Evolutionary conservation across 805 yeast genomes (phyloP), one percentile per base, ranked within the genome.

Genomic region (Yarrowia osloensis): DNA sequence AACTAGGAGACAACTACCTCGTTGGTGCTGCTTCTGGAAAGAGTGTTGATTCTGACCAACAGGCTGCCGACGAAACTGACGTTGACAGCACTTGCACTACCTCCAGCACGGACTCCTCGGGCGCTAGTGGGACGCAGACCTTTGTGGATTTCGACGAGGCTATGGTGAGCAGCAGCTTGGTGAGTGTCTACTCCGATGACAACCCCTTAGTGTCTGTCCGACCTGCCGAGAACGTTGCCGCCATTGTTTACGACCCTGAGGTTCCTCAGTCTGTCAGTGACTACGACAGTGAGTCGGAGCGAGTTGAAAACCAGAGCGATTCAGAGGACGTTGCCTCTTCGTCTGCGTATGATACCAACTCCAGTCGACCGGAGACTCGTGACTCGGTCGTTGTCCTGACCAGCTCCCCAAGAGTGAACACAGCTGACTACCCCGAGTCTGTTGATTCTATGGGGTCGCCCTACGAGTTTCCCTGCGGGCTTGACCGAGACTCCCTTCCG

Each of bases 361-460:
- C 57, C 4, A 50, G 57, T 33, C 28, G 57, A 15, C 39, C 39
- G 7, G 57, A 33, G 7, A 50, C 57, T 2, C 12, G 40, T 13
- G 57, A 50, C 26, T 31, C 57, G 21, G 40, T 31, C 2, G 19
- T 50, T 3, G 57, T 50, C 11, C 21, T 50, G 40, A 31, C 57
- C n/a, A 31, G 57, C 57, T 50, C 57, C 17, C 57, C 57, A 22
- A 50, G 57, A 13, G 17, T 50, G 40, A 21, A 50, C 40, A 33
- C 57, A 3, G 40, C 57, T 28, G 57, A 50, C 28, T 50, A 50
- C 40, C 57, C 57, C 4, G 57, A 50, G 19, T 50, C 57, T 15
- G 40, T 21, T 11, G 40, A 19, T 21, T 50, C 57, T 19, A 13
- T 11, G 21, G 50, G 24, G 11, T 49, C 24, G 2, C 24, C 37